Evolutionary conservation across 2,329 filamentous ascomycete genomes (phyloP).

Genomic region (Aspergillus hortae): DNA sequence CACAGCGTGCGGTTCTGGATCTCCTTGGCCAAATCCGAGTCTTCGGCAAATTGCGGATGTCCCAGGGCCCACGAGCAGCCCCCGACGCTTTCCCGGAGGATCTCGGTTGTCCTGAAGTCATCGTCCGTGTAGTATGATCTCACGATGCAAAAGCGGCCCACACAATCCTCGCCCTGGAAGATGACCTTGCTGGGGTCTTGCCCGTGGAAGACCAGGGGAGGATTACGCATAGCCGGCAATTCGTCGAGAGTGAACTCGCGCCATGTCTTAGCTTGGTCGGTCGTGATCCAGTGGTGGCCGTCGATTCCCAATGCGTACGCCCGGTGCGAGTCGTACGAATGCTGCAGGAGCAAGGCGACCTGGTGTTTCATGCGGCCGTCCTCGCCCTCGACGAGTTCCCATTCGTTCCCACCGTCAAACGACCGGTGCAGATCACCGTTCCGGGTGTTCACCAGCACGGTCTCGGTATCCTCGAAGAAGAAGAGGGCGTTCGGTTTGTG

Average conservation of each 20-base stretch:
- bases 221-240: conserved; percentile 5
- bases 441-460: conserved; percentile 67
- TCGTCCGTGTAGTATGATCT: conserved; percentile 72
- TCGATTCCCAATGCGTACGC: conserved; percentile 74
- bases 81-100: conserved; percentile 64
- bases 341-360: conserved; percentile 64
- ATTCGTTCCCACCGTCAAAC: conserved; percentile 72
- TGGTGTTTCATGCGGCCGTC: conserved; percentile 50
- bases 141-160: conserved; percentile 61
- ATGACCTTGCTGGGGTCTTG: conserved; percentile 79
- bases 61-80: conserved; percentile 87
- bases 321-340: conserved; percentile 71
- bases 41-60: conserved; percentile 60
- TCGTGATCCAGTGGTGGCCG: conserved; percentile 75
- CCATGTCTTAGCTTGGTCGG: conserved; percentile 81
- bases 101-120: conserved; percentile 69
- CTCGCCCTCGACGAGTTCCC: conserved; percentile 63
- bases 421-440: conserved; percentile 71
- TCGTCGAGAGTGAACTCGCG: conserved; percentile 62
- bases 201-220: conserved; percentile 64
- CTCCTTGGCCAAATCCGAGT: conserved; percentile 56
- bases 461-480: conserved; percentile 89
- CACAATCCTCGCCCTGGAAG: conserved; percentile 72
- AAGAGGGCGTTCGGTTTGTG: conserved; percentile 66
- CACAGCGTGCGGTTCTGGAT: conserved; percentile 74